Base-by-base conservation (phyloP, 2,329 filamentous ascomycete genomes). In the Myotisia sp. region DNA sequence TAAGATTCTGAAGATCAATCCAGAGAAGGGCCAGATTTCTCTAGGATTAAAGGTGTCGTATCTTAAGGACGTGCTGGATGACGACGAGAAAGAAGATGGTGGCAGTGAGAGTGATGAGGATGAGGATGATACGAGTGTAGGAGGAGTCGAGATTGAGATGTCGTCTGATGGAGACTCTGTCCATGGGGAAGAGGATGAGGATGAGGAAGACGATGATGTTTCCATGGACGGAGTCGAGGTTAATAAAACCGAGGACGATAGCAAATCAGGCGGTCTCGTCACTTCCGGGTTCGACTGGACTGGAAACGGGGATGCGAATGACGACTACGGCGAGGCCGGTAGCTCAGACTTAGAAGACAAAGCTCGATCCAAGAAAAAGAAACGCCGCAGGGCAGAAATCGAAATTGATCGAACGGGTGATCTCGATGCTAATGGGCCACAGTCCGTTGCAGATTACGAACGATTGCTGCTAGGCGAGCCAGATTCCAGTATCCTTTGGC, bases 31-130 rank as follows among this genome's bases (percentile, higher is more conserved):
- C 53, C 77, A 79, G 47, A 78, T 98, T 47, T 92, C 73, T 47
- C 84, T 98, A 48, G 84, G 86, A 1, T 64, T 98, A 40, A 98
- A 95, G 60, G 84, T 90, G 23, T 92, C 84, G 6, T 84, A 93
- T 50, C 87, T 98, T 49, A 73, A 76, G 38, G 61, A 62, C 17
- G 68, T 63, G 10, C 71, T 68, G 13, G 68, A 64, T 16, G 68
- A 68, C 36, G 57, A 58, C 27, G 51, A 64, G 16, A 64, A 65
- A 2, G 65, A 67, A 4, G 63, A 58, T 14, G 68, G 59, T n/a
- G 14, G 16, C 6, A 47, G 42, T 4, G 49, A 50, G 6, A 54
- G 57, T 5, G 53, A 53, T 14, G 51, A 55, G 6, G 21, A 50
- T 20, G 54, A 55, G 8, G 54, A 54, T n/a, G 51, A 56, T 8